Evolutionary conservation across 176 grass and related monocot species (phyloP), one percentile per base, ranked within the genome.

Genomic region (Oryza glaberrima): DNA sequence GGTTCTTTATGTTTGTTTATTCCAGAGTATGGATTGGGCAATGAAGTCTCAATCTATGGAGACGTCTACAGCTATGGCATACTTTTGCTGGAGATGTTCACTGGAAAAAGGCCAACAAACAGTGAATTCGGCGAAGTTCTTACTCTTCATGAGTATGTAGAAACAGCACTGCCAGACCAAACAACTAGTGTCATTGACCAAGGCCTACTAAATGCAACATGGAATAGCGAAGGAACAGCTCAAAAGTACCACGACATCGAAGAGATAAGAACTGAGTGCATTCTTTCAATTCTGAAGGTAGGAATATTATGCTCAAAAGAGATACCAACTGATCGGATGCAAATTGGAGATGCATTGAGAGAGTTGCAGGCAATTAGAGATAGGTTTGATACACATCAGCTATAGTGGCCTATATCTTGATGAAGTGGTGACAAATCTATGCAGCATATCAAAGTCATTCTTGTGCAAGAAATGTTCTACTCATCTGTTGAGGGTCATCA

Each of bases 61-160:
- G 83, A 79, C 40, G 67, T 72, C 51, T 86, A 80, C 67, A 86
- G 84, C 70, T 80, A 73, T 49, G 84, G 84, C 36, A 72, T 86
- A 52, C 67, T 86, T 43, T n/a, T 80, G 22, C 67, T 86, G 2
- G 84, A 86, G 76, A 73, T 86, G 76, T 38, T 86, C 45, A 86
- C 76, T 12, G 84, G 76, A 30, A 65, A 14, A 79, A 86, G 76
- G 52, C 52, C 52, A 56, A 56, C 52, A 49, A 6, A 73, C 5
- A 47, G 23, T 67, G 77, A 67, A 48, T 67, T 67, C 30, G 77
- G 77, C 7, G 77, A 79, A 34, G 4, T 67, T 43, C 25, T 79
- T 17, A 48, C 40, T 43, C 77, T 79, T 67, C 77, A 67, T 67
- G 66, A 67, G 23, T 25, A 79, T 43, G 77, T 79, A 20, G 63